Evolutionary conservation across 208 protist species (phyloP).

Genomic region (Crithidia bombi): DNA sequence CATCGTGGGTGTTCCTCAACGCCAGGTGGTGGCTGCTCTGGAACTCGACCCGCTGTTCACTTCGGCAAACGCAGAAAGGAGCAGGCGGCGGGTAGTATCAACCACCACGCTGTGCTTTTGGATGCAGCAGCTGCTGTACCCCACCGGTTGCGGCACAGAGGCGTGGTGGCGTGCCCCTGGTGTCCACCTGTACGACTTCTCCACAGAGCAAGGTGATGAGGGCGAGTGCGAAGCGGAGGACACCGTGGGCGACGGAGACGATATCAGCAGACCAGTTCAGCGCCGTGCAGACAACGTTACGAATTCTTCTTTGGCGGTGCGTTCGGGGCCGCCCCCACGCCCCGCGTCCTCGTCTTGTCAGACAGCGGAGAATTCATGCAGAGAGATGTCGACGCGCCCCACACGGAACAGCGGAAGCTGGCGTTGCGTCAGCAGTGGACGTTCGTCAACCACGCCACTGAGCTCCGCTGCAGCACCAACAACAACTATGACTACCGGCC

Average conservation of each 20-base stretch:
- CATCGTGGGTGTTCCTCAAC: constrained; percentile 12
- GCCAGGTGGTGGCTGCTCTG: constrained; percentile 1
- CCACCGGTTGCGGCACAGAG: background rate
- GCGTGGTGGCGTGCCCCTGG: constrained; percentile 20
- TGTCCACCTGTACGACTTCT: constrained; percentile 2
- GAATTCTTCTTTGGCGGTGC: background rate
- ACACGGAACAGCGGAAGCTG: constrained; percentile 2
- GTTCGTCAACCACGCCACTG: background rate
- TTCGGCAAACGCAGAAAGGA: background rate
- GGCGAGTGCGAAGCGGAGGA: background rate
- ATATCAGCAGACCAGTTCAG: background rate
- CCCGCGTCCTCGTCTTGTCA: background rate
- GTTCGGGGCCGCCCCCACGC: background rate
- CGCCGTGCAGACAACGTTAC: background rate
- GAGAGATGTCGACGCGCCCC: background rate
- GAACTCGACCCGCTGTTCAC: background rate
- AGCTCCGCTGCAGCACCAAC: background rate
- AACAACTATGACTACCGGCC: background rate
- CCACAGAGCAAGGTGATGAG: background rate
- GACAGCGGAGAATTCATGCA: background rate
- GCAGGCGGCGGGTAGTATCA: background rate
- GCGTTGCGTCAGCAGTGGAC: background rate
- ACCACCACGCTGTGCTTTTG: background rate
- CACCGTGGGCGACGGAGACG: background rate
- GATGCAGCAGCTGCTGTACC: constrained; percentile 4